These are phyloP conservation scores for Fusarium brevicatenulatum DNA, from an alignment of 2,329 filamentous ascomycete species.

Conservation along the genomic window DNA sequence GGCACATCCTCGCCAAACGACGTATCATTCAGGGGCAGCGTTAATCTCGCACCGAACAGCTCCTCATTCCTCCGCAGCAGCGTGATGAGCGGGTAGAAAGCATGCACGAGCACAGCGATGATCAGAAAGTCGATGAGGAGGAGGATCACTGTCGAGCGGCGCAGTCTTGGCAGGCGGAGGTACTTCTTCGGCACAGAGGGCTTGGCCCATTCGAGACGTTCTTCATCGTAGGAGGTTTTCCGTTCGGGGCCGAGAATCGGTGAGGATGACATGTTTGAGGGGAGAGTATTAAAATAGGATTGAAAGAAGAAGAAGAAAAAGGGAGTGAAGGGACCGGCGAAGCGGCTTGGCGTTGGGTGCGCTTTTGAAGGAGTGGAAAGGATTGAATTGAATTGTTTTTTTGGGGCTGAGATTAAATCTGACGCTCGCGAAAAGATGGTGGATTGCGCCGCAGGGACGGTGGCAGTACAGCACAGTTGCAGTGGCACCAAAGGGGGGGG, in stretches of 20 bases:
- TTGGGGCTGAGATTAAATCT: conserved; percentile 4
- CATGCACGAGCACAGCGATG: conserved; percentile 71
- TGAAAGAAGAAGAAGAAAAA: not conserved
- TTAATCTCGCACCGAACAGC: conserved; percentile 44
- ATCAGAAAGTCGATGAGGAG: conserved; percentile 69
- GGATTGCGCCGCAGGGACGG: not conserved
- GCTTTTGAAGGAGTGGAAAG: conserved; percentile 14
- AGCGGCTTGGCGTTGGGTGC: not conserved
- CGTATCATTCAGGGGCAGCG: conserved; percentile 69
- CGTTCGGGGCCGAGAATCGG: conserved; percentile 22
- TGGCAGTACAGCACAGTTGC: not conserved
- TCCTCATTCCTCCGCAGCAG: conserved; percentile 64
- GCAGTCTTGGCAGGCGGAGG: conserved; percentile 35
- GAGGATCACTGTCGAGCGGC: conserved; percentile 64
- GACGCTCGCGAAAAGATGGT: not conserved
- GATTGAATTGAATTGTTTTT: not conserved
- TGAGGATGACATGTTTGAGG: conserved; percentile 13
- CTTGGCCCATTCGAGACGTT: conserved; percentile 40
- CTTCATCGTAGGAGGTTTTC: conserved; percentile 38
- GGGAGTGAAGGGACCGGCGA: not conserved
- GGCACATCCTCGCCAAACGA: conserved; percentile 58
- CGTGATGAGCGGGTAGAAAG: conserved; percentile 76
- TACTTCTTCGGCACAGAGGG: conserved; percentile 39
- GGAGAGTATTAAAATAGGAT: not conserved
- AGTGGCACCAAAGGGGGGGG: not conserved